phyloP scores from a whole-genome alignment of 129 eudicot species.

The Centrapalus pauciflorus region DNA sequence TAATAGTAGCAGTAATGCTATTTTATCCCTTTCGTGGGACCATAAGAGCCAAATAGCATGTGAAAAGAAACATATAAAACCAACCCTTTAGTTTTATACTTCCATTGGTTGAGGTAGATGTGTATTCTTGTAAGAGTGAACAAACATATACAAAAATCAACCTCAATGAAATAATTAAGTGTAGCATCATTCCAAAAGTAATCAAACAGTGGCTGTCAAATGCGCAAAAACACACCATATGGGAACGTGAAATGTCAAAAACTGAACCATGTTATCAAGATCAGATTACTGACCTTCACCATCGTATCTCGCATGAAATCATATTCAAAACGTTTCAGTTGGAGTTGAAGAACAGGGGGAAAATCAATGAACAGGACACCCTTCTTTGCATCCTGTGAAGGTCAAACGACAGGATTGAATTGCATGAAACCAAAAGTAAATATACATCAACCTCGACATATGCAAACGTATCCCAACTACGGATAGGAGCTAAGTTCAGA shows the following conservation, averaged over 20 bases:
- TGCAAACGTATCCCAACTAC: not conserved
- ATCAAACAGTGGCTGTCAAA: not conserved
- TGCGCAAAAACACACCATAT: not conserved
- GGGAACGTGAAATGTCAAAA: not conserved
- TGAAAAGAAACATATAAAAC: no score
- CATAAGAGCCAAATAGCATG: no score
- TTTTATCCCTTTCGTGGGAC: not conserved
- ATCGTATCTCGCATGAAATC: conserved; percentile 69
- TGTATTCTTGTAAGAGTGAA: not conserved
- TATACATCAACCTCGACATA: not conserved
- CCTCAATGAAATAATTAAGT: not conserved
- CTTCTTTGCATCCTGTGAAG: conserved; percentile 68
- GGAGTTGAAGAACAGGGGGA: conserved; percentile 85
- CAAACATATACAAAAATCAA: not conserved
- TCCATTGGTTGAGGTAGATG: not conserved
- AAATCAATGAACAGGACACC: conserved; percentile 76
- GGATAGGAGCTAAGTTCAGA: not conserved
- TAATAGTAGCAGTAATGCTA: not conserved
- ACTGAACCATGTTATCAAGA: not conserved
- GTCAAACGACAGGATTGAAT: not conserved
- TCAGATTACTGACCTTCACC: conserved; percentile 51
- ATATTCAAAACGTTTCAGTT: conserved; percentile 70
- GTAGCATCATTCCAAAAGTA: not conserved
- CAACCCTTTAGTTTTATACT: no score
- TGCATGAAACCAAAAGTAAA: conserved; percentile 1